Base-by-base conservation (phyloP, 139 green algal genomes). In the Micractinium sp. region DNA sequence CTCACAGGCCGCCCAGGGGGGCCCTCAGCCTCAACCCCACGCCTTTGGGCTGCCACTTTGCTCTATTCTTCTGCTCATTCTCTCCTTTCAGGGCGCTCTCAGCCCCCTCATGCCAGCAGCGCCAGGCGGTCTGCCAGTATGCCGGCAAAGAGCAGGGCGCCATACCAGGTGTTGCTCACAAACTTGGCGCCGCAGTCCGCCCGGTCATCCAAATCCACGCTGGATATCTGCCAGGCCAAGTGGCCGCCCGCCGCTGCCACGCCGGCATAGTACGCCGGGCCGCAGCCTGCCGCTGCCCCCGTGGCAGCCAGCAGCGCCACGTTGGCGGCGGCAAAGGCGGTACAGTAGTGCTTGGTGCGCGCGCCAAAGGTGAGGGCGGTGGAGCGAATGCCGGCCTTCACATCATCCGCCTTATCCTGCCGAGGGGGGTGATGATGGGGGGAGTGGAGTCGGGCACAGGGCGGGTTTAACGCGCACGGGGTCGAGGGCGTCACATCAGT, bases 371-470 rank as follows among this genome's bases (percentile, higher is more conserved):
- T 93, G 67, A 98, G 90, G 23, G 98, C 98, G 2, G 97, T 99
- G 9, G 97, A 99, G 88, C 97, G 97, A 35, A 99, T 93, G 35
- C 98, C 98, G 0, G 94, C 95, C 0, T 84, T 79, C 39, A 90
- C 89, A 82, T 99, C 98, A 84, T 99, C 98, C 25, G 81, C 38
- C 90, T 97, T 99, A 91, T 99, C 97, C 95, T 98, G 96, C 14
- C 81, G 78, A 35, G 22, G 14, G 36, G 35, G 0, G 18, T 5
- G 63, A 29, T 71, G 63, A 31, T 71, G 63, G 22, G 20, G 63
- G n/a, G n/a, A n/a, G n/a, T n/a, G n/a, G n/a, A n/a, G n/a, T n/a
- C n/a, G n/a, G n/a, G 66, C 66, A 27, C 66, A 19, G 14, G 66
- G 66, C 23, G 66, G 23, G 66, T 5, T 29, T 73, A 29, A 14